Evolutionary conservation across 2,329 filamentous ascomycete genomes (phyloP).

Genomic region (Biscogniauxia sp.): DNA sequence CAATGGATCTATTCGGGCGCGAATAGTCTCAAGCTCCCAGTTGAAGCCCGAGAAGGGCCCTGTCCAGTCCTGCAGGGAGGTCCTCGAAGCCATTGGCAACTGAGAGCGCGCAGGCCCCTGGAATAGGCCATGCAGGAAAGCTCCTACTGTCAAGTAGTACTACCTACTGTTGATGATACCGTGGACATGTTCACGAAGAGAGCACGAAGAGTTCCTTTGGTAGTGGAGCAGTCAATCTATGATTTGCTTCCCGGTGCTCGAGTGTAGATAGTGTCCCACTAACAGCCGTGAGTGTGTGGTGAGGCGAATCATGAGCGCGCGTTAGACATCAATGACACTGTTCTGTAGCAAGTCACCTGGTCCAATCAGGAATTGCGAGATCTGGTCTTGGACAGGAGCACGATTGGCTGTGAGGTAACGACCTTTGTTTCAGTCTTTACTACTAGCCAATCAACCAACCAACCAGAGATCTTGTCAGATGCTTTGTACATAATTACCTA

Average conservation of each 20-base stretch:
- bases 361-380: constrained; percentile 26
- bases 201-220: constrained; percentile 7
- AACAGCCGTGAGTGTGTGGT: background rate
- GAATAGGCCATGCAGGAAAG: constrained; percentile 8
- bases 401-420: constrained; percentile 29
- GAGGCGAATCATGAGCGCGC: background rate
- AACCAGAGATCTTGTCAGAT: constrained; percentile 9
- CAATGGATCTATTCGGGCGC: constrained; percentile 26
- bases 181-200: constrained; percentile 14
- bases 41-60: constrained; percentile 18
- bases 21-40: constrained; percentile 24
- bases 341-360: constrained; percentile 8
- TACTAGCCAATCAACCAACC: constrained; percentile 13
- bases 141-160: constrained; percentile 4
- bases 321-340: background rate
- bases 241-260: background rate
- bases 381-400: constrained; percentile 14
- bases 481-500: background rate
- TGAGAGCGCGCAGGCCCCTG: constrained; percentile 15
- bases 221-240: background rate
- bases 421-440: constrained; percentile 28
- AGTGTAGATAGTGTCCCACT: background rate
- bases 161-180: too few species aligned
- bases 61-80: constrained; percentile 9
- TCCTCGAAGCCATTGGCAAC: constrained; percentile 14